phyloP scores from a whole-genome alignment of 495 filamentous ascomycete species.

The Podospora comata region DNA sequence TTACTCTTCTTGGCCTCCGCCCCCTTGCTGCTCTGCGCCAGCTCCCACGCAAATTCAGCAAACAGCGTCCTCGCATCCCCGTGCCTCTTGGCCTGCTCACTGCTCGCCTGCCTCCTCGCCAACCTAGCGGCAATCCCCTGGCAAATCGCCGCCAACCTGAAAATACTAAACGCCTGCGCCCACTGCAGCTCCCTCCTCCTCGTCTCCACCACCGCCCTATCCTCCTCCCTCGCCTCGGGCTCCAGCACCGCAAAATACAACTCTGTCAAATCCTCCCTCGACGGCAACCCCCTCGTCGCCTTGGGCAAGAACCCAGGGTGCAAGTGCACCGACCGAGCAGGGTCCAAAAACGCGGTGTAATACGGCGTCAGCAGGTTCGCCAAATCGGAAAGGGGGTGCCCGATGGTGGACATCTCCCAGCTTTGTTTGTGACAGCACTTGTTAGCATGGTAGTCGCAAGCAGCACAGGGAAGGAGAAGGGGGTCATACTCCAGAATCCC shows the following conservation, averaged over 20 bases:
- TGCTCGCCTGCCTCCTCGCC: constrained; percentile 85
- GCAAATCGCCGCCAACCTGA: constrained; percentile 72
- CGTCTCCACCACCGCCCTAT: constrained; percentile 40
- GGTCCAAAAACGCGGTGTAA: constrained; percentile 40
- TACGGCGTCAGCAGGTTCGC: constrained; percentile 75
- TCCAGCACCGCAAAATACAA: constrained; percentile 76
- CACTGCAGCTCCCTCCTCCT: constrained; percentile 58
- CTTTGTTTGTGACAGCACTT: constrained; percentile 35
- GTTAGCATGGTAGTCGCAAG: neutral
- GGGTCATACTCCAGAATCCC: constrained; percentile 76
- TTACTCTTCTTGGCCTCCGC: neutral
- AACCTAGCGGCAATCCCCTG: constrained; percentile 90
- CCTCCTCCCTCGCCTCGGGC: constrained; percentile 47
- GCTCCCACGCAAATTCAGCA: constrained; percentile 72
- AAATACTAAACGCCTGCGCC: constrained; percentile 60
- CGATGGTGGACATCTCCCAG: constrained; percentile 97
- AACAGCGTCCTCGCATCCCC: constrained; percentile 60
- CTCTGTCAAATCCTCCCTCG: constrained; percentile 60
- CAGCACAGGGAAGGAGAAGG: neutral
- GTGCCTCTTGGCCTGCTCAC: constrained; percentile 71
- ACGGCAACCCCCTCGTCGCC: constrained; percentile 69
- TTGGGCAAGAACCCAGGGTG: constrained; percentile 57
- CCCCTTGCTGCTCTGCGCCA: constrained; percentile 32
- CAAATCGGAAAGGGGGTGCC: constrained; percentile 87
- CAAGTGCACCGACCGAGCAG: constrained; percentile 29